Conservation (phyloP, 768 basidiomycete genomes). For the Basidioascus undulatus region DNA sequence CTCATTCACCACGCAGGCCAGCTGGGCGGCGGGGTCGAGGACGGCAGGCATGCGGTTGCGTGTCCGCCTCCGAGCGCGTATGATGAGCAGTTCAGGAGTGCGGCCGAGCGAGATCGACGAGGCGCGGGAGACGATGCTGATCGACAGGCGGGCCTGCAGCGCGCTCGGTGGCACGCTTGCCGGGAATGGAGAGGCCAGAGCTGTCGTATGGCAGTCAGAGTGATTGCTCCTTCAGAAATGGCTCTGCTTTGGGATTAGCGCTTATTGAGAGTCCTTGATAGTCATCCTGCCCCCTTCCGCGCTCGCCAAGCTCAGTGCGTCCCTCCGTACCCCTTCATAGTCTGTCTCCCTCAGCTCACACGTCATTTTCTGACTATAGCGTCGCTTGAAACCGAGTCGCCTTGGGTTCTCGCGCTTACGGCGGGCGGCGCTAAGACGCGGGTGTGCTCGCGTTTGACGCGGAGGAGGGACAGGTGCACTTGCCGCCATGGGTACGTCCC, state of each 20-base stretch:
- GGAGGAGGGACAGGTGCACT: conserved; percentile 78
- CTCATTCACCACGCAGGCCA: no score
- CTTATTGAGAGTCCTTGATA: conserved; percentile 15
- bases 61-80: conserved; percentile 39
- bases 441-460: conserved; percentile 99
- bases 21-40: conserved; percentile 6
- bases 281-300: conserved; percentile 98
- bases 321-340: background rate
- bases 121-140: conserved; percentile 12
- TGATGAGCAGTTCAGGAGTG: conserved; percentile 67
- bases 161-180: conserved; percentile 84
- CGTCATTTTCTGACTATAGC: conserved; percentile 23
- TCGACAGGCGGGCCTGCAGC: conserved; percentile 16
- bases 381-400: conserved; percentile 66
- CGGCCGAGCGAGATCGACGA: conserved; percentile 13
- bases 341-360: background rate
- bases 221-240: conserved; percentile 23
- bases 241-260: background rate
- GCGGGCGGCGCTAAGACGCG: conserved; percentile 64
- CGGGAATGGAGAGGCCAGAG: conserved; percentile 62
- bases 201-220: conserved; percentile 95
- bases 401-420: conserved; percentile 89
- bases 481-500: conserved; percentile 57
- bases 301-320: conserved; percentile 49
- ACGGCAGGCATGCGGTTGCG: conserved; percentile 10